A percentile compares a stretch with the other conserved stretches of the same genome.
These are phyloP conservation scores for Zasmidium citrigriseum DNA, from an alignment of 2,329 filamentous ascomycete genomes.

Conservation along the genomic window DNA sequence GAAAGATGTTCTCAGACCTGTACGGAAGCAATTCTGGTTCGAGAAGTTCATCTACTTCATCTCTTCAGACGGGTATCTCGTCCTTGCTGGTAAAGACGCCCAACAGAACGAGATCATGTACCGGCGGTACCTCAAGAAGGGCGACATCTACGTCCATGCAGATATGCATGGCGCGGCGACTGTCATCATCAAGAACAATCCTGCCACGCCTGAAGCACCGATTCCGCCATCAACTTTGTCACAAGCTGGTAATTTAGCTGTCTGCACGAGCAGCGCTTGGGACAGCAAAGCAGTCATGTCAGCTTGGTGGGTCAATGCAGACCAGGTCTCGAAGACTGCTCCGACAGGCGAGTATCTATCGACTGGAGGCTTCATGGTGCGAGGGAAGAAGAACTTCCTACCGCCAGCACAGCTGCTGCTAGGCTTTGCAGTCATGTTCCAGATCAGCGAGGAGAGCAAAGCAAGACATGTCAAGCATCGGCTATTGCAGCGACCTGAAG, in stretches of 20 bases:
- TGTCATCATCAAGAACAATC: constrained; percentile 89
- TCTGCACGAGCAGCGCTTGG: constrained; percentile 88
- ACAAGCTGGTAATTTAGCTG: constrained; percentile 82
- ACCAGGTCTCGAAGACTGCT: constrained; percentile 86
- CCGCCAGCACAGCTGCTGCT: constrained; percentile 84
- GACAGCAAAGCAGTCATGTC: constrained; percentile 95
- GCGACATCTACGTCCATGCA: constrained; percentile 89
- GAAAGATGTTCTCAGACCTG: constrained; percentile 79
- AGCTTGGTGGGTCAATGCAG: constrained; percentile 90
- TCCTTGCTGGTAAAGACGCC: constrained; percentile 81
- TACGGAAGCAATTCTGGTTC: constrained; percentile 88
- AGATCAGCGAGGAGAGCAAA: constrained; percentile 85
- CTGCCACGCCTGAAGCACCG: constrained; percentile 73
- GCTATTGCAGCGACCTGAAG: constrained; percentile 40
- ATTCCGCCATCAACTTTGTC: constrained; percentile 89
- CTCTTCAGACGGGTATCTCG: constrained; percentile 91
- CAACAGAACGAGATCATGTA: constrained; percentile 94
- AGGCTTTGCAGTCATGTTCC: constrained; percentile 85
- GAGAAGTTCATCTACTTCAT: constrained; percentile 97
- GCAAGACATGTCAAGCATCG: constrained; percentile 76
- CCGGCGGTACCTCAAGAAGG: constrained; percentile 78
- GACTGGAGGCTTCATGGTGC: constrained; percentile 75
- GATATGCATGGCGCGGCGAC: constrained; percentile 81
- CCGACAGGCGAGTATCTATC: constrained; percentile 77
- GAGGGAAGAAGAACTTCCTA: constrained; percentile 86